These are phyloP conservation scores for Kwoniella shandongensis DNA, from an alignment of 768 basidiomycete genomes.

Conservation along the genomic window DNA sequence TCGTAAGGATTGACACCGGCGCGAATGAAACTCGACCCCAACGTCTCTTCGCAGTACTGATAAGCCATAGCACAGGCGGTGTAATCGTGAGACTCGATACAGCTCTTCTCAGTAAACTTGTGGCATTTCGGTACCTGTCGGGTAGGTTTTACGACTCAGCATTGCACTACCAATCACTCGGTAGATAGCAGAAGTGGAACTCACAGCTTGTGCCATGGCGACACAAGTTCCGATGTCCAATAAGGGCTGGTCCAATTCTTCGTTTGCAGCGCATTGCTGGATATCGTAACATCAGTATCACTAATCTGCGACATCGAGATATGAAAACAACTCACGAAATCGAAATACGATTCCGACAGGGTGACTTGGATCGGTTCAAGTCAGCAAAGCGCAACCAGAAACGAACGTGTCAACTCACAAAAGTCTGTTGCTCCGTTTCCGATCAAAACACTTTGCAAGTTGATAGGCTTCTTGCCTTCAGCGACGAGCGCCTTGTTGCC, in stretches of 20 bases:
- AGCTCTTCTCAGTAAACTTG: constrained; percentile 61
- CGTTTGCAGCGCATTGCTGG: constrained; percentile 44
- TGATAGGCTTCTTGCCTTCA: constrained; percentile 62
- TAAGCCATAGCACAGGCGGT: constrained; percentile 69
- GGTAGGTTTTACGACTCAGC: not conserved
- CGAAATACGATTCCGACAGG: constrained; percentile 43
- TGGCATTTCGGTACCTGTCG: constrained; percentile 67
- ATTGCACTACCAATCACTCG: not conserved
- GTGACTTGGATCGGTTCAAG: constrained; percentile 16
- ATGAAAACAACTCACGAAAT: constrained; percentile 30
- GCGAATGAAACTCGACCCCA: constrained; percentile 57
- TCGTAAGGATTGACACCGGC: constrained; percentile 61
- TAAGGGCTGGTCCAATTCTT: constrained; percentile 37
- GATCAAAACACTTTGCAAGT: constrained; percentile 71
- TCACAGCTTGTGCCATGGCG: constrained; percentile 45
- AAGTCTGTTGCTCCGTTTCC: constrained; percentile 58
- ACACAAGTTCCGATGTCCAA: constrained; percentile 45
- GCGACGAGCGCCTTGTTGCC: constrained; percentile 62
- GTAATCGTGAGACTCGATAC: constrained; percentile 67
- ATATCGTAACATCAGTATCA: constrained; percentile 4
- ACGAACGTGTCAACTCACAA: constrained; percentile 22
- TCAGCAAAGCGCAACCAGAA: not conserved
- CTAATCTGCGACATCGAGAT: no score
- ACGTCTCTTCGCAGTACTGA: constrained; percentile 63
- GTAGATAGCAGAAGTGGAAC: constrained; percentile 11